Conservation (phyloP, 257 asterid species). For the Salvia hispanica region DNA sequence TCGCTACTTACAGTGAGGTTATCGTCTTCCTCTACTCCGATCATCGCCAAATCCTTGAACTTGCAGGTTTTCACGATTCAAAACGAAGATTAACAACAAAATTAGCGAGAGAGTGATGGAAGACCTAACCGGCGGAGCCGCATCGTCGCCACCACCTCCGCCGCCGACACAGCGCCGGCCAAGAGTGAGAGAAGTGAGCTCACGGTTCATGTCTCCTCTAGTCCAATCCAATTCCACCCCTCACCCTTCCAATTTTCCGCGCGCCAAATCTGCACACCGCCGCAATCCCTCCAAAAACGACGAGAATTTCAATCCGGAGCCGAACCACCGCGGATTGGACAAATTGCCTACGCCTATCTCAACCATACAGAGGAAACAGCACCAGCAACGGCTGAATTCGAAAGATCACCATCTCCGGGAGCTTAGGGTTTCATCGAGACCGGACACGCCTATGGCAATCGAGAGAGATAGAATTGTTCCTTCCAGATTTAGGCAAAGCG, state of each 20-base stretch:
- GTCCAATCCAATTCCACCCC: slow-evolving; percentile 38
- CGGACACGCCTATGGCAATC: slow-evolving; percentile 55
- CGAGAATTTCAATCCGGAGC: slow-evolving; percentile 36
- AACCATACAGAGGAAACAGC: slow-evolving; percentile 34
- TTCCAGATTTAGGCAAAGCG: slow-evolving; percentile 58
- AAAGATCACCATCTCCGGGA: slow-evolving; percentile 37
- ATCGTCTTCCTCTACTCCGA: slow-evolving; percentile 16
- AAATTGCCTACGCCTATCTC: slow-evolving; percentile 25
- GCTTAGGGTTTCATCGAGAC: slow-evolving; percentile 46
- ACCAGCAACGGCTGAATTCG: slow-evolving; percentile 29
- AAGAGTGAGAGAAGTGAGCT: slow-evolving; percentile 50
- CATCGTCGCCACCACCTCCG: slow-evolving; percentile 34
- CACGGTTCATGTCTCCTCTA: slow-evolving; percentile 52
- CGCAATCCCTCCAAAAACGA: slow-evolving; percentile 36
- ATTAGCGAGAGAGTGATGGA: slow-evolving; percentile 22
- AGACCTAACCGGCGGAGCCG: slow-evolving; percentile 30
- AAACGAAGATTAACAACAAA: not conserved
- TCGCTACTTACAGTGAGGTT: slow-evolving; percentile 22
- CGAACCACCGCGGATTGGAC: slow-evolving; percentile 19
- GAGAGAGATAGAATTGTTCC: slow-evolving; percentile 58
- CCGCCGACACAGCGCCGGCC: slow-evolving; percentile 46
- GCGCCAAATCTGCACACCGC: slow-evolving; percentile 42
- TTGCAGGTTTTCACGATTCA: not conserved
- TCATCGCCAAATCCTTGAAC: slow-evolving; percentile 16
- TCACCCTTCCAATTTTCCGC: slow-evolving; percentile 36